Evolutionary conservation across 495 filamentous ascomycete species (phyloP).

Genomic region (Trichoderma parareesei): DNA sequence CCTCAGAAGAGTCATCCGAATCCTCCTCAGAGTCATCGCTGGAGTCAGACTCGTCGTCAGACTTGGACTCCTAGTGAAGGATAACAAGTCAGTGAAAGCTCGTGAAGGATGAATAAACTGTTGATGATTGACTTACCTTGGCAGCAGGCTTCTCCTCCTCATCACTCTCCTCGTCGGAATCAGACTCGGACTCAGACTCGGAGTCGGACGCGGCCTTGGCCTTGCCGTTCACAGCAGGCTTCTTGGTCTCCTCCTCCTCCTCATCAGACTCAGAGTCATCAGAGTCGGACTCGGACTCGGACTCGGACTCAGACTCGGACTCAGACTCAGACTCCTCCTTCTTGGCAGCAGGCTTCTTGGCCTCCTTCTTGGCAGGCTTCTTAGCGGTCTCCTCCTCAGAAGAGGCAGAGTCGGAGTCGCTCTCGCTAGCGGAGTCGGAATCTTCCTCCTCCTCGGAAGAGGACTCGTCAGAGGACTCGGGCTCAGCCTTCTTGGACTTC

Average conservation of each 20-base stretch:
- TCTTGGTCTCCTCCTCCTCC: constrained; percentile 42
- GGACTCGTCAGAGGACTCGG: constrained; percentile 32
- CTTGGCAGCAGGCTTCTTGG: constrained; percentile 24
- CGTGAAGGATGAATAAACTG: background rate
- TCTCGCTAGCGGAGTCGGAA: constrained; percentile 25
- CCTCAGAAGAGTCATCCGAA: constrained; percentile 35
- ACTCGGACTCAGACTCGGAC: constrained; percentile 31
- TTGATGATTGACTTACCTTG: constrained; percentile 32
- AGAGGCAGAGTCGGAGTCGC: constrained; percentile 22
- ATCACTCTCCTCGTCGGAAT: constrained; percentile 27
- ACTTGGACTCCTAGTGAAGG: background rate
- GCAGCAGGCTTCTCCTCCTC: constrained; percentile 35
- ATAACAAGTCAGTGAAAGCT: background rate
- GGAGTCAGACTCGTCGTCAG: background rate
- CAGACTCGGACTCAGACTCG: constrained; percentile 22
- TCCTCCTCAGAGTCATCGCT: constrained; percentile 20
- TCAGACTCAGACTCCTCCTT: constrained; percentile 20
- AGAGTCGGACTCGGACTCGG: constrained; percentile 36
- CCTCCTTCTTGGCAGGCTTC: constrained; percentile 27
- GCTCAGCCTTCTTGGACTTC: constrained; percentile 36
- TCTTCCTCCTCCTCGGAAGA: constrained; percentile 24
- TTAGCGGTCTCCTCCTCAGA: constrained; percentile 36
- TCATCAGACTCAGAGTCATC: constrained; percentile 32
- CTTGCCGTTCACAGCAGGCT: constrained; percentile 28
- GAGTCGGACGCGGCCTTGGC: constrained; percentile 19